Base-by-base conservation (phyloP, 2,329 filamentous ascomycete species). In the Fusarium compactum region DNA sequence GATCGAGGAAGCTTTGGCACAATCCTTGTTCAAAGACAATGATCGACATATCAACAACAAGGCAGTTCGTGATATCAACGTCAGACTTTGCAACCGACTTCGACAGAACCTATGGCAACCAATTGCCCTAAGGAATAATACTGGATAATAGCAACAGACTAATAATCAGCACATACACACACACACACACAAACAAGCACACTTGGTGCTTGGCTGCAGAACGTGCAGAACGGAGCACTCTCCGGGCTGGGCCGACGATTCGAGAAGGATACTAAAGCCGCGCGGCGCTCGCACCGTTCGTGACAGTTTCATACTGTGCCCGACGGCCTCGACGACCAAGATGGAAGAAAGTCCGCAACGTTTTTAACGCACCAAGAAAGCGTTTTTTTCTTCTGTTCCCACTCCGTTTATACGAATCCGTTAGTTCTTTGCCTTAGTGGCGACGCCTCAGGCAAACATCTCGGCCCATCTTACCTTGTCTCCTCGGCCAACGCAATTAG, bases 301-400 rank as follows among this genome's bases (percentile, higher is more conserved):
- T 27, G 44, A 63, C 71, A 65, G 64, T 74, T 67, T 58, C 53
- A 55, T 71, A 74, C 69, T 73, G 67, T 74, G 64, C 48, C 24
- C 38, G 62, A 55, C 58, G 56, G 64, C 60, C 56, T 62, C 24
- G 15, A 27, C 44, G 55, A 56, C 51, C 47, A 61, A 52, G 62
- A 54, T 40, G 52, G 58, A 60, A 61, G 54, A 50, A 70, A 61
- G 58, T 62, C 63, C 54, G 54, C 27, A 57, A 58, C 65, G 68
- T 67, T 74, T 73, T 65, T 48, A 55, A 58, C 61, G 62, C 56
- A 71, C 45, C 29, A 55, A 63, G 58, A 25, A 68, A 58, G 55
- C 41, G 50, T 27, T 48, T 48, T 62, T 60, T 60, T 60, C 16
- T 47, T 48, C 29, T 40, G 62, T 60, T 69, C 57, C 71, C 65